Evolutionary conservation across 2,329 filamentous ascomycete genomes (phyloP), one percentile per base, ranked within the genome.

Genomic region (Xylaria sp.): DNA sequence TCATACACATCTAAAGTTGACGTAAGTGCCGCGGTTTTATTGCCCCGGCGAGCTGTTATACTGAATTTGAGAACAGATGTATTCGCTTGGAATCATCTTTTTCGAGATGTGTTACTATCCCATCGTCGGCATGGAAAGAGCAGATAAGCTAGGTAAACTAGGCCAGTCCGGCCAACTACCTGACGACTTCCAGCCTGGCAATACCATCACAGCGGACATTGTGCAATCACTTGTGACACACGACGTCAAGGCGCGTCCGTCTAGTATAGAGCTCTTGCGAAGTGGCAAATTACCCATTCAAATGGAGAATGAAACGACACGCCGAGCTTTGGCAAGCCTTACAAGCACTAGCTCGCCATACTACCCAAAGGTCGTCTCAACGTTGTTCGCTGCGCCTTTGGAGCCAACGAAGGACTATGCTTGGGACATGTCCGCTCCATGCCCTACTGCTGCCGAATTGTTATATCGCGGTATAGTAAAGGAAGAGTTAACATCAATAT

Each of bases 1-100:
- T 90, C 90, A 70, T 98, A 98, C 79, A 97, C 93, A 69, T 91
- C 93, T 66, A 98, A 98, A 80, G 94, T 98, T 0, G 96, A 99
- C 82, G 89, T 91, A 81, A 84, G 89, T 84, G 50, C 13, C 20
- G 2, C 10, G 4, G 41, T 58, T 37, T 41, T 39, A 39, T 57
- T 37, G 18, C 23, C 1, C 34, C 4, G 34, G 15, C 44, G 51
- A 31, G 7, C 4, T 15, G 12, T 34, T 6, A 44, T 41, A 46
- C 68, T 74, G n/a, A 73, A 64, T 18, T 41, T 12, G 8, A 39
- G 58, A 44, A 0, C 65, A 90, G 87, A 98, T 99, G 95, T 99
- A 96, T 78, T 98, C 95, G 0, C 85, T 99, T 51, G 96, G 96
- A 0, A 92, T 99, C 72, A 98, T 99, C 66, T 97, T 99, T 82